Evolutionary conservation across 495 filamentous ascomycete species (phyloP).

Genomic region (Aspergillus sclerotiicarbonarius): DNA sequence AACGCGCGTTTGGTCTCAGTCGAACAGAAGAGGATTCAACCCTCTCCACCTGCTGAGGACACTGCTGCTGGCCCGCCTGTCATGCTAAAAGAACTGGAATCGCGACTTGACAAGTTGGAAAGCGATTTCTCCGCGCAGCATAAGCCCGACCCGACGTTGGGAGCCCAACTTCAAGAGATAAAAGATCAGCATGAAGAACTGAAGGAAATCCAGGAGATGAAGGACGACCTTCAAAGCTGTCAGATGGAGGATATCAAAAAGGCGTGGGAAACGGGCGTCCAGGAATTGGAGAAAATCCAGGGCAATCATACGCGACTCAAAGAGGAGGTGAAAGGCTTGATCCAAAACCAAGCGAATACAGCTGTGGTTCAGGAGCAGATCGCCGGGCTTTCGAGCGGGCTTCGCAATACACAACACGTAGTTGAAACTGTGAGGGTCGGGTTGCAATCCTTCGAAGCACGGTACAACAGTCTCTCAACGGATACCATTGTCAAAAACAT

Average conservation of each 20-base stretch:
- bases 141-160: background rate
- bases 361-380: background rate
- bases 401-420: background rate
- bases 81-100: background rate
- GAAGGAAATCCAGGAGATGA: conserved; percentile 15
- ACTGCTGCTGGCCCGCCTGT: background rate
- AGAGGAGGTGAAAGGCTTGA: conserved; percentile 8
- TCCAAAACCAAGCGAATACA: background rate
- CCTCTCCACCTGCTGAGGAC: background rate
- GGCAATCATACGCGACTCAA: conserved; percentile 8
- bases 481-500: conserved; percentile 33
- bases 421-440: conserved; percentile 20
- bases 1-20: conserved; percentile 1
- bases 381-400: background rate
- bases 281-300: conserved; percentile 3
- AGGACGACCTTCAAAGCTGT: conserved; percentile 21
- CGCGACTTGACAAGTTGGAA: background rate
- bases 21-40: background rate
- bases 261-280: background rate
- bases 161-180: background rate
- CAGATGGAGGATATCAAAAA: conserved; percentile 17
- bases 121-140: background rate
- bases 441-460: conserved; percentile 37
- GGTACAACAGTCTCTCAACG: conserved; percentile 37
- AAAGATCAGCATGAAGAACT: conserved; percentile 8